Base-by-base conservation (phyloP, 345 rosid species). In the Camelina hispida region DNA sequence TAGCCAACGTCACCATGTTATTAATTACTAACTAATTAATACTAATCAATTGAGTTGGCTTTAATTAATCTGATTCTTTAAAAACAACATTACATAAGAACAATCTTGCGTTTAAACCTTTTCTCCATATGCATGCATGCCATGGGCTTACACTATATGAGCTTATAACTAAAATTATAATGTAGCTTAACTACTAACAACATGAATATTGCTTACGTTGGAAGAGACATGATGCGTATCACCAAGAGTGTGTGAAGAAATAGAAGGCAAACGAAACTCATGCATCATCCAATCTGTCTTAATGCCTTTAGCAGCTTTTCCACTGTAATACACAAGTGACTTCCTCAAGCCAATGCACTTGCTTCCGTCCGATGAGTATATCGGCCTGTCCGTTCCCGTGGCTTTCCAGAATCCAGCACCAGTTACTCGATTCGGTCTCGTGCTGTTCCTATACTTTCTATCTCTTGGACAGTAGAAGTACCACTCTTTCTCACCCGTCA, bases 201-300 rank as follows among this genome's bases (percentile, higher is more conserved):
- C 10, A 9, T n/a, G 4, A 2, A 16, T 7, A 56, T 69, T 57
- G 18, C 79, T 79, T 86, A 88, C 93, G 74, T 84, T 86, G 79
- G 88, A 62, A 56, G 88, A 86, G 53, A 85, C 55, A 76, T 32
- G 70, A 76, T 32, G 70, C 76, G 78, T 84, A 71, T 85, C 83
- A 16, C 9, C 3, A 9, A 47, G 9, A 8, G 76, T 78, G 62
- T 81, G 80, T 4, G 84, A 35, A 3, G 84, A 71, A 1, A 66
- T 40, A 66, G 89, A 81, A 72, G 97, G 94, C 53, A 91, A 80
- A 17, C 97, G 85, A 57, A 89, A 91, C 86, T 91, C 97, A 60
- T 89, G 95, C 97, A 91, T 91, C 97, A 91, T 91, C 97, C 95
- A 91, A 68, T 91, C 97, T 16, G 95, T 91, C 84, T 91, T 91